Conservation (phyloP, 163 green algal genomes). For the Botryococcus braunii region DNA sequence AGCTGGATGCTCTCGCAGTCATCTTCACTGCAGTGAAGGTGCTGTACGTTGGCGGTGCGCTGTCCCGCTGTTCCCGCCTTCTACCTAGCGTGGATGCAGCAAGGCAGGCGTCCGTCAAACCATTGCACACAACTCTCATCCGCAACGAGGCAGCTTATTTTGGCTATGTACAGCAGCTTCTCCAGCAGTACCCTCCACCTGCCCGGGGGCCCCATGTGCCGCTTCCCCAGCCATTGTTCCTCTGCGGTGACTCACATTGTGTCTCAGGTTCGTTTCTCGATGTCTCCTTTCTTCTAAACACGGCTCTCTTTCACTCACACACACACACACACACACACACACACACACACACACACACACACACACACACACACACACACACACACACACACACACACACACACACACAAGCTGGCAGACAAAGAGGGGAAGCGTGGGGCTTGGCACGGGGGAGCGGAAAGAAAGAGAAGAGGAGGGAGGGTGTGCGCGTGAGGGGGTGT, state of each 20-base stretch:
- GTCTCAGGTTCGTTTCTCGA: slow-evolving; percentile 46
- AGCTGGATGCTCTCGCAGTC: slow-evolving; percentile 54
- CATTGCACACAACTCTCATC: slow-evolving; percentile 61
- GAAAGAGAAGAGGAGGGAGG: too few relatives aligned
- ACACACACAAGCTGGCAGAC: too few relatives aligned
- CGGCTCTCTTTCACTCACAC: too few relatives aligned
- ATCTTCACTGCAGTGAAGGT: slow-evolving; percentile 54
- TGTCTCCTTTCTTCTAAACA: too few relatives aligned
- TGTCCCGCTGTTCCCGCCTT: slow-evolving; percentile 27
- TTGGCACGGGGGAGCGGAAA: too few relatives aligned
- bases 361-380: too few relatives aligned
- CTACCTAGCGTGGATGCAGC: slow-evolving; percentile 23
- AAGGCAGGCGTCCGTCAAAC: slow-evolving; percentile 18
- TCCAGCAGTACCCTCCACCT: slow-evolving; percentile 29
- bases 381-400: too few relatives aligned
- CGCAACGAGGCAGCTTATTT: slow-evolving; percentile 73
- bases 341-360: too few relatives aligned
- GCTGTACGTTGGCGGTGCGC: slow-evolving; percentile 48
- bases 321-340: too few relatives aligned
- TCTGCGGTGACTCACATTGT: slow-evolving; percentile 68
- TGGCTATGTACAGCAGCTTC: slow-evolving; percentile 50
- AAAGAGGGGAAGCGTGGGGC: too few relatives aligned
- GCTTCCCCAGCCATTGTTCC: slow-evolving; percentile 20
- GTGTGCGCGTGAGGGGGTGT: too few relatives aligned
- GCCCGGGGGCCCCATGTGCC: background rate